phyloP scores from a whole-genome alignment of 2,329 filamentous ascomycete genomes.

The Cladosporium sp. region DNA sequence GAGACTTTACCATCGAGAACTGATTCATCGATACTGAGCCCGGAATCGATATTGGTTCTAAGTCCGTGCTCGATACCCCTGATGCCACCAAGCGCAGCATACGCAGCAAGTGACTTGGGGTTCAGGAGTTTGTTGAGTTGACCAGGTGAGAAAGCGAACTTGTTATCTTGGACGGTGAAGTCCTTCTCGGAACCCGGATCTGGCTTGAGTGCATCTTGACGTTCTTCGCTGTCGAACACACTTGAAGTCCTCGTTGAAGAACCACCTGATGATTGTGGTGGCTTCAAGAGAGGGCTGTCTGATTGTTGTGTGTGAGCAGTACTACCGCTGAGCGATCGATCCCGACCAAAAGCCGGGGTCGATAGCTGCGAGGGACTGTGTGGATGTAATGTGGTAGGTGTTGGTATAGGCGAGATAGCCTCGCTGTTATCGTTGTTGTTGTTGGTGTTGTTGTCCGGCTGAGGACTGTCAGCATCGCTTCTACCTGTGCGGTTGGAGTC shows the following conservation, averaged over 20 bases:
- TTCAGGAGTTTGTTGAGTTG: constrained; percentile 80
- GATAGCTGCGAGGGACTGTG: constrained; percentile 15
- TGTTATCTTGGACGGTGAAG: constrained; percentile 74
- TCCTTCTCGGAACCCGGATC: constrained; percentile 76
- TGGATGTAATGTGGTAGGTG: constrained; percentile 6
- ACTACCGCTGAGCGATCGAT: constrained; percentile 18
- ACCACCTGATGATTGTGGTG: constrained; percentile 11
- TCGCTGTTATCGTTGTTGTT: constrained; percentile 1
- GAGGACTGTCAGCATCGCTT: neutral
- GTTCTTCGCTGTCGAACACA: constrained; percentile 7
- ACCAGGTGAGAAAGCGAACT: constrained; percentile 80
- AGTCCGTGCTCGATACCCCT: constrained; percentile 72
- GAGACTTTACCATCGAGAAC: constrained; percentile 62
- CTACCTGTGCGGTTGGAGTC: neutral
- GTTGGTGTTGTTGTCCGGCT: constrained; percentile 3
- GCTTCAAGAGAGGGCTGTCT: constrained; percentile 18
- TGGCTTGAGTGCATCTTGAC: constrained; percentile 66
- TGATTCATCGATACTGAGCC: constrained; percentile 71
- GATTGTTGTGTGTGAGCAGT: constrained; percentile 15
- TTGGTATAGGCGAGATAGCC: constrained; percentile 8
- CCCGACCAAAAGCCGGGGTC: constrained; percentile 14
- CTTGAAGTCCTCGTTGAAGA: constrained; percentile 6
- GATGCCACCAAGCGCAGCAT: constrained; percentile 73
- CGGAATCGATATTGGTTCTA: constrained; percentile 62
- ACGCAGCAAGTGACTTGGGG: constrained; percentile 73